Percentiles rank a stretch among this genome's conserved stretches.
Conservation (phyloP, 371 early-diverging fungal genomes). For the Parasitella parasitica region DNA sequence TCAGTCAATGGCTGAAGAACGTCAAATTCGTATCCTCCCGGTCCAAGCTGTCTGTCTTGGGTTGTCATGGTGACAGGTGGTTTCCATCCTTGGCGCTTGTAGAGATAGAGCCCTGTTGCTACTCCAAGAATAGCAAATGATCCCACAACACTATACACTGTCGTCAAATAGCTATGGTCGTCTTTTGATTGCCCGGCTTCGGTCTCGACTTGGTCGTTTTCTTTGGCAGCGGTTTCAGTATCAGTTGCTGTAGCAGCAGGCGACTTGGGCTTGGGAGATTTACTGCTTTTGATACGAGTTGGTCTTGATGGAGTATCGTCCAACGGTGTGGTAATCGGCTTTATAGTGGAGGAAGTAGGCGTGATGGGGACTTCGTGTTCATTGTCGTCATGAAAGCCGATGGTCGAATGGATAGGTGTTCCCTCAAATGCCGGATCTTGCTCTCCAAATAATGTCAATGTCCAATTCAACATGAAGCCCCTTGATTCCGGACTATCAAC, state of each 20-base stretch:
- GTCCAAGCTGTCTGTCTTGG: not conserved
- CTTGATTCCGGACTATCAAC: slow-evolving; percentile 37
- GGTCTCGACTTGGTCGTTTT: not conserved
- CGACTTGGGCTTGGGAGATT: not conserved
- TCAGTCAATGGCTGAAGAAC: slow-evolving; percentile 24
- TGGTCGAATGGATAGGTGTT: slow-evolving; percentile 24
- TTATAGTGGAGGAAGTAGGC: not conserved
- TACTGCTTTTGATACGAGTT: slow-evolving; percentile 18
- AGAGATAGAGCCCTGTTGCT: slow-evolving; percentile 17
- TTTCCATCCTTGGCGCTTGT: slow-evolving; percentile 12
- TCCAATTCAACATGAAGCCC: slow-evolving; percentile 63
- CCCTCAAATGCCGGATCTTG: slow-evolving; percentile 31
- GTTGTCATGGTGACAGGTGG: not conserved
- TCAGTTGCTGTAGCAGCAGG: not conserved
- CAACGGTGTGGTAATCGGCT: not conserved
- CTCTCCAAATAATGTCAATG: slow-evolving; percentile 71
- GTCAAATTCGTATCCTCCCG: slow-evolving; percentile 29
- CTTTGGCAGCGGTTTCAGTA: not conserved
- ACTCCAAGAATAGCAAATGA: slow-evolving; percentile 19
- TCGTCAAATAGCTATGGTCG: not conserved
- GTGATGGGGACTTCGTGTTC: slow-evolving; percentile 10
- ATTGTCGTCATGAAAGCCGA: slow-evolving; percentile 8
- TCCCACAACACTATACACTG: slow-evolving; percentile 16
- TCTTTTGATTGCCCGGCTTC: not conserved
- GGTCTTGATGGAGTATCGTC: slow-evolving; percentile 24